Percentiles rank a stretch among this genome's conserved stretches.
phyloP scores from a whole-genome alignment of 2,329 filamentous ascomycete genomes.

The Trichophyton benhamiae region DNA sequence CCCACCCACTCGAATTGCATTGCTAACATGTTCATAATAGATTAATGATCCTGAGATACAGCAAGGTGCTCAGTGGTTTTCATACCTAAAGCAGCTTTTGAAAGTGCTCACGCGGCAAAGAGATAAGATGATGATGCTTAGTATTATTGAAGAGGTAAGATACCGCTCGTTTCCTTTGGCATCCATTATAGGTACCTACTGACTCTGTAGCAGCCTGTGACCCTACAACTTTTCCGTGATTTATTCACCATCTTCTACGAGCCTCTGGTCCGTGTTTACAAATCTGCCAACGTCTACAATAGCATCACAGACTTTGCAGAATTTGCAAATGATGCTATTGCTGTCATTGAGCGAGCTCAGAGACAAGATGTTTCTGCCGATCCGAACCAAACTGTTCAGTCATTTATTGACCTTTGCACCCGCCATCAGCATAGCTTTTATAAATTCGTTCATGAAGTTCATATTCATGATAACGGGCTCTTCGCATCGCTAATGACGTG shows the following conservation, averaged over 20 bases:
- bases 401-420: conserved; percentile 92
- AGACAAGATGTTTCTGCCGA: conserved; percentile 78
- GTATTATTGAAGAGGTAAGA: conserved; percentile 69
- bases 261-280: conserved; percentile 91
- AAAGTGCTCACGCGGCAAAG: conserved; percentile 84
- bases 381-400: conserved; percentile 94
- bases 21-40: conserved; percentile 16
- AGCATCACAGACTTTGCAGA: conserved; percentile 91
- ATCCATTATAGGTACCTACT: not conserved
- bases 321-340: conserved; percentile 87
- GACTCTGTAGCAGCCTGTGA: conserved; percentile 51
- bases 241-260: conserved; percentile 99
- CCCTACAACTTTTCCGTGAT: conserved; percentile 87
- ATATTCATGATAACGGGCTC: conserved; percentile 89
- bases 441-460: conserved; percentile 97
- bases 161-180: not conserved
- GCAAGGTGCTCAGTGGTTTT: conserved; percentile 82
- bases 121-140: conserved; percentile 95
- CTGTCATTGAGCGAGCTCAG: conserved; percentile 57
- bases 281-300: conserved; percentile 95
- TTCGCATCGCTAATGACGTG: conserved; percentile 95
- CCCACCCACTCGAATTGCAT: not conserved
- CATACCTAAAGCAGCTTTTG: conserved; percentile 83
- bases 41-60: conserved; percentile 68
- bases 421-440: conserved; percentile 96